Conservation (phyloP, 1,139 yeast species). For the Magnusiomyces suaveolens region DNA sequence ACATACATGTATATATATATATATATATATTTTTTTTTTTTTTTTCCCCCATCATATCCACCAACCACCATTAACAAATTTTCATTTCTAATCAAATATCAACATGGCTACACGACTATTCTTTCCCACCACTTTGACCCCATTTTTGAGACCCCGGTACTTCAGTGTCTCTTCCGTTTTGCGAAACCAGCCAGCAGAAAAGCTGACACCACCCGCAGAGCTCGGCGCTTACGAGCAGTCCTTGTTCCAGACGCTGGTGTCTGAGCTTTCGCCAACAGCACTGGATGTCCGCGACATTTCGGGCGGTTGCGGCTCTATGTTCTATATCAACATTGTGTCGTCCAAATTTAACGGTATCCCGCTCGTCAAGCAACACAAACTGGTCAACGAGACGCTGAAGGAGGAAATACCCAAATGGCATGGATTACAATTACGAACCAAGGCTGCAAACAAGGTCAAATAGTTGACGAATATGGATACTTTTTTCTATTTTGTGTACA, state of each 20-base stretch:
- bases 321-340: slow-evolving; percentile 72
- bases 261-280: slow-evolving; percentile 48
- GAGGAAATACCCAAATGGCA: slow-evolving; percentile 93
- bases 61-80: too few species aligned
- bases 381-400: slow-evolving; percentile 71
- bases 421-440: slow-evolving; percentile 79
- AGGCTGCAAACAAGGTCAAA: slow-evolving; percentile 20
- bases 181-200: too few species aligned
- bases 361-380: slow-evolving; percentile 83
- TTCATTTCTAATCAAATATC: too few species aligned
- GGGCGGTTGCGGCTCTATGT: slow-evolving; percentile 98
- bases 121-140: too few species aligned
- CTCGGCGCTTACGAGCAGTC: slow-evolving; percentile 60
- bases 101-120: too few species aligned
- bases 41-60: too few species aligned
- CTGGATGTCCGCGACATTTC: slow-evolving; percentile 71
- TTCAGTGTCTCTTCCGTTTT: too few species aligned
- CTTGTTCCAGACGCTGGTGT: slow-evolving; percentile 47
- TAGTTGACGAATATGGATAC: neutral
- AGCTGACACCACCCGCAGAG: slow-evolving; percentile 11
- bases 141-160: too few species aligned
- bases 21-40: too few species aligned
- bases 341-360: slow-evolving; percentile 65
- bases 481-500: neutral
- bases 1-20: too few species aligned